Evolutionary conservation across 208 protist genomes (phyloP).

Genomic region (Leishmania lainsoni): DNA sequence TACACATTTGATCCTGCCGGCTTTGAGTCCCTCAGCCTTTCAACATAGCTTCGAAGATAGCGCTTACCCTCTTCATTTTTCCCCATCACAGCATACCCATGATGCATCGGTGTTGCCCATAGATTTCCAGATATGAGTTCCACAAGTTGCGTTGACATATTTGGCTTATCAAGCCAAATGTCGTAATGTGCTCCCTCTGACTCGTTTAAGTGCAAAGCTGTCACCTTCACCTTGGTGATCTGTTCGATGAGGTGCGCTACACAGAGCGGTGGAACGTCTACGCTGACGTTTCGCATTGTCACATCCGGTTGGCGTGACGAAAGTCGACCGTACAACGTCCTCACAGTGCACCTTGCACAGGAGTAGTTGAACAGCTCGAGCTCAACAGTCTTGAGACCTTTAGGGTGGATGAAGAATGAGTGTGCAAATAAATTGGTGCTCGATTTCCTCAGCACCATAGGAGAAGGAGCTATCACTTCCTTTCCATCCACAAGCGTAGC

Average conservation of each 20-base stretch:
- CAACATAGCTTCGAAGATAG: slow-evolving; percentile 51
- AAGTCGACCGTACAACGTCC: slow-evolving; percentile 62
- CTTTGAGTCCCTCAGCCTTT: slow-evolving; percentile 36
- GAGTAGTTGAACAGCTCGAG: slow-evolving; percentile 66
- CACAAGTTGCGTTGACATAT: slow-evolving; percentile 37
- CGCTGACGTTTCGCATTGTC: slow-evolving; percentile 49
- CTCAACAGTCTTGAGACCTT: slow-evolving; percentile 34
- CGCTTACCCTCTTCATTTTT: slow-evolving; percentile 53
- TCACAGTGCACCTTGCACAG: slow-evolving; percentile 52
- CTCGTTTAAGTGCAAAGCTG: slow-evolving; percentile 46
- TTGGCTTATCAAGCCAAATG: slow-evolving; percentile 75
- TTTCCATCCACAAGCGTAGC: slow-evolving; percentile 17
- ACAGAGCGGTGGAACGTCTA: slow-evolving; percentile 66
- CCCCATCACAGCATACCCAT: slow-evolving; percentile 63
- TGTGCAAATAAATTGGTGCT: slow-evolving; percentile 56
- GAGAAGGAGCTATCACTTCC: slow-evolving; percentile 38
- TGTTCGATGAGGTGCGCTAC: slow-evolving; percentile 77
- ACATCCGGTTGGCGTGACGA: slow-evolving; percentile 67
- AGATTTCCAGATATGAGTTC: slow-evolving; percentile 39
- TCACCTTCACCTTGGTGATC: slow-evolving; percentile 50
- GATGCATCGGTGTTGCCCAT: slow-evolving; percentile 70
- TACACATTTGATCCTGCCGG: slow-evolving; percentile 37
- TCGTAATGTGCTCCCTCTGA: slow-evolving; percentile 39
- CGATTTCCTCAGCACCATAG: slow-evolving; percentile 40
- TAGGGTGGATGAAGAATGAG: slow-evolving; percentile 40